Percentiles rank a stretch among this genome's conserved stretches.
Conservation (phyloP, 2,329 filamentous ascomycete genomes). For the Graphilbum fragrans region DNA sequence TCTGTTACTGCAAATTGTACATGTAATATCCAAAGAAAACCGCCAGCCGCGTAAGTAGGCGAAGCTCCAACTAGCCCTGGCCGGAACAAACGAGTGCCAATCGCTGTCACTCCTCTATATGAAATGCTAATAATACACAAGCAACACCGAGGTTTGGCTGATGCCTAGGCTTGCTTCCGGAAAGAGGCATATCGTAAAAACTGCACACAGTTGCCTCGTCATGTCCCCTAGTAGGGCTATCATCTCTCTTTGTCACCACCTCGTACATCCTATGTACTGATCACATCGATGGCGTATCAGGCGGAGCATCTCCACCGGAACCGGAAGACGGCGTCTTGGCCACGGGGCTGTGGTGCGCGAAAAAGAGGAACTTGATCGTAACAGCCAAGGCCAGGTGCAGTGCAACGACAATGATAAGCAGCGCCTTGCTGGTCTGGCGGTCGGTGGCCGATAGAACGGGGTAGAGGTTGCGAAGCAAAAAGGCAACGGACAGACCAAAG, state of each 20-base stretch:
- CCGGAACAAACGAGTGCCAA: no score
- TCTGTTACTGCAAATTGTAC: no score
- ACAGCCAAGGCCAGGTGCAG: conserved; percentile 84
- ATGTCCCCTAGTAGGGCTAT: no score
- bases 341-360: conserved; percentile 61
- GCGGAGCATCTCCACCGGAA: conserved; percentile 2
- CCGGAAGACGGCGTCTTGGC: conserved; percentile 3
- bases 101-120: no score
- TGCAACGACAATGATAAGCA: conserved; percentile 72
- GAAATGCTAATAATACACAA: background rate
- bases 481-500: conserved; percentile 70
- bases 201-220: no score
- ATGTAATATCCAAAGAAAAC: no score
- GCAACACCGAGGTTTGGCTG: background rate
- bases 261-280: no score
- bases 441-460: conserved; percentile 90
- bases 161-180: no score
- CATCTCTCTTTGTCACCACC: no score
- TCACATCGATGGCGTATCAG: conserved; percentile 6
- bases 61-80: no score
- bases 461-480: conserved; percentile 76
- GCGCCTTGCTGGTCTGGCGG: conserved; percentile 75
- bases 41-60: no score
- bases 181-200: no score
- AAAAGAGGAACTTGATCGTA: conserved; percentile 94